These are phyloP conservation scores for Gossypium laxum DNA, from an alignment of 441 rosid genomes.

Conservation along the genomic window DNA sequence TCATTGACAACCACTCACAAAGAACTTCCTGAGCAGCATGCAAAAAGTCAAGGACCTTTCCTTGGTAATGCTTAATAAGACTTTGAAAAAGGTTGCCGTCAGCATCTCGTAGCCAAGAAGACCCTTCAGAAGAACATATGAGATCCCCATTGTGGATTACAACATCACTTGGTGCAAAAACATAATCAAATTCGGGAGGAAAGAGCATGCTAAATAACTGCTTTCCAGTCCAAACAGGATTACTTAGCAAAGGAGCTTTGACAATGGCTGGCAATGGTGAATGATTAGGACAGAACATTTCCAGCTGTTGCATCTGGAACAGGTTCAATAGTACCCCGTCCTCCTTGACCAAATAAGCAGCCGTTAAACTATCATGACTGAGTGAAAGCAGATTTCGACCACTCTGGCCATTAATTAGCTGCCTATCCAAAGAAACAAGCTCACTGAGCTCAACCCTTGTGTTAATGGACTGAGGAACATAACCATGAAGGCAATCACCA, in stretches of 20 bases:
- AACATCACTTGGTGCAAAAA: conserved; percentile 36
- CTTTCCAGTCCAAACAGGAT: conserved; percentile 71
- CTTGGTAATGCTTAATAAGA: conserved; percentile 38
- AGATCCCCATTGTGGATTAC: conserved; percentile 60
- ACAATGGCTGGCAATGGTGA: conserved; percentile 41
- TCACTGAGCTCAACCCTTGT: conserved; percentile 70
- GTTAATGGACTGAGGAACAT: conserved; percentile 73
- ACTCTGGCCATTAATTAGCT: conserved; percentile 60
- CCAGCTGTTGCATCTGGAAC: conserved; percentile 71
- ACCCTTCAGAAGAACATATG: conserved; percentile 53
- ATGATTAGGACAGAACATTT: conserved; percentile 52
- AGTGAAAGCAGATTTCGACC: conserved; percentile 70
- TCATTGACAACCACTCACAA: conserved; percentile 72
- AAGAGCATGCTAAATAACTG: conserved; percentile 75
- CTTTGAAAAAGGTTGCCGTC: conserved; percentile 68
- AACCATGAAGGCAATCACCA: conserved; percentile 95
- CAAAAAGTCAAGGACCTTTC: conserved; percentile 49
- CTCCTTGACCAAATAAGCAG: conserved; percentile 60
- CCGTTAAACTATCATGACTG: conserved; percentile 80
- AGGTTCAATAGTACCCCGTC: conserved; percentile 36
- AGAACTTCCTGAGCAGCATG: conserved; percentile 66
- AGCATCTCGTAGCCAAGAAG: conserved; percentile 66
- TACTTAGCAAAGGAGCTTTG: conserved; percentile 33
- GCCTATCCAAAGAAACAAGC: conserved; percentile 76
- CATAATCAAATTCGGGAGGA: conserved; percentile 56